A percentile compares a stretch with the other conserved stretches of the same genome.
Evolutionary conservation across 2,329 filamentous ascomycete genomes (phyloP).

Genomic region (Alternaria incomplexa): DNA sequence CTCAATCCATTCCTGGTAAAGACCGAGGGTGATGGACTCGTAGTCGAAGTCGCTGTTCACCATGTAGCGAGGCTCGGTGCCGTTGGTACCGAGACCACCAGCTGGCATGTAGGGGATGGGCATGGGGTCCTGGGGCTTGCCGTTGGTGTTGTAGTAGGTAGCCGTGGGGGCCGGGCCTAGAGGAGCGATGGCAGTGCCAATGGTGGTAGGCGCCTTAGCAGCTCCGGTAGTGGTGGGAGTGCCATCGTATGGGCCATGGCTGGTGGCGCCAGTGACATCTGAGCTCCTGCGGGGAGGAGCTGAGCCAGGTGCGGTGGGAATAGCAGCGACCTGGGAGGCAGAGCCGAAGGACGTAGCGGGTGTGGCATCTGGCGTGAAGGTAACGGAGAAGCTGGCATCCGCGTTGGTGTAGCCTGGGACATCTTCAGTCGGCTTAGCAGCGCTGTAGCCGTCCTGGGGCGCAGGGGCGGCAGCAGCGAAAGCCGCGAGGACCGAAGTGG

Average conservation of each 20-base stretch:
- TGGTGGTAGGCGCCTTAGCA: constrained; percentile 60
- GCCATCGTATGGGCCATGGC: constrained; percentile 73
- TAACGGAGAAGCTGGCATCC: constrained; percentile 51
- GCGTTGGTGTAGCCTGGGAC: constrained; percentile 55
- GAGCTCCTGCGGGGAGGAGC: constrained; percentile 56
- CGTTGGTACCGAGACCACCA: constrained; percentile 77
- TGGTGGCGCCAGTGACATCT: constrained; percentile 64
- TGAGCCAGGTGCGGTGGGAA: constrained; percentile 37
- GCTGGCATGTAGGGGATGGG: constrained; percentile 75
- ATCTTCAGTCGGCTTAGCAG: neutral
- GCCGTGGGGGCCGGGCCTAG: constrained; percentile 66
- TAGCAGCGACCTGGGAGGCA: constrained; percentile 51
- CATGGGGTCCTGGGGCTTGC: constrained; percentile 68
- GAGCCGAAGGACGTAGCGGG: constrained; percentile 53
- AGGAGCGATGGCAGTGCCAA: constrained; percentile 64
- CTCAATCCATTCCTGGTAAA: constrained; percentile 87
- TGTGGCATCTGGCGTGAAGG: constrained; percentile 37
- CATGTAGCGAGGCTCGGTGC: constrained; percentile 75
- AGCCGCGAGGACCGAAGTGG: constrained; percentile 44
- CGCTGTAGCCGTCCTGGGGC: constrained; percentile 35
- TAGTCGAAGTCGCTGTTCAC: constrained; percentile 84
- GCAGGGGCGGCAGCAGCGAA: constrained; percentile 48
- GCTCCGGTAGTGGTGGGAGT: constrained; percentile 74
- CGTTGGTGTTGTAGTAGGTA: constrained; percentile 74
- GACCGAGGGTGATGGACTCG: constrained; percentile 73